phyloP scores from a whole-genome alignment of 352 stramenopile genomes.

The Pythium guiyangense region DNA sequence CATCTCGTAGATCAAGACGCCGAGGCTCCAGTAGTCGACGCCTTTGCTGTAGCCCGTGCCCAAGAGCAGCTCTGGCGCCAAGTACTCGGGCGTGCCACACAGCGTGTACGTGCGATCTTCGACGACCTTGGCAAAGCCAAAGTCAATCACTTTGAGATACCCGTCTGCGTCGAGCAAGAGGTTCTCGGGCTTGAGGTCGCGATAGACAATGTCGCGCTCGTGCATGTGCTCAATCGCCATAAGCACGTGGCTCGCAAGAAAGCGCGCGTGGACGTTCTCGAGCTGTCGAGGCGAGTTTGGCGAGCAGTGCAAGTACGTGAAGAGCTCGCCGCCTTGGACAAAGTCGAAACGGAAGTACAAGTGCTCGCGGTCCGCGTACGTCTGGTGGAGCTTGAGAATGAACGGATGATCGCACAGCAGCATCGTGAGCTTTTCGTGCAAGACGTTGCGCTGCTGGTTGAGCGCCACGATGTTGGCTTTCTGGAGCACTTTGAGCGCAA shows the following conservation, averaged over 20 bases:
- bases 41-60: slow-evolving; percentile 88
- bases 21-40: slow-evolving; percentile 91
- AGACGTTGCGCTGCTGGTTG: slow-evolving; percentile 89
- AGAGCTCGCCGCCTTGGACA: slow-evolving; percentile 91
- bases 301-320: slow-evolving; percentile 88
- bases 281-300: slow-evolving; percentile 45
- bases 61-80: slow-evolving; percentile 92
- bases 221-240: slow-evolving; percentile 88
- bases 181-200: slow-evolving; percentile 93
- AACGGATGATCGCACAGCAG: slow-evolving; percentile 86
- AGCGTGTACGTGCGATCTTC: slow-evolving; percentile 89
- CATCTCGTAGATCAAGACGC: slow-evolving; percentile 92
- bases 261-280: slow-evolving; percentile 55
- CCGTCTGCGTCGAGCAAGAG: slow-evolving; percentile 87
- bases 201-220: slow-evolving; percentile 90
- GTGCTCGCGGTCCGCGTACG: slow-evolving; percentile 89
- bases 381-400: slow-evolving; percentile 83
- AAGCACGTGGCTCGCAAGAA: slow-evolving; percentile 63
- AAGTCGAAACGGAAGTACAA: slow-evolving; percentile 92
- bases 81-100: slow-evolving; percentile 92
- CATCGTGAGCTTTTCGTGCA: slow-evolving; percentile 90
- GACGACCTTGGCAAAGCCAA: slow-evolving; percentile 93
- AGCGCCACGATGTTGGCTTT: slow-evolving; percentile 89
- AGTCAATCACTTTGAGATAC: slow-evolving; percentile 92
- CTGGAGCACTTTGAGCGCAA: slow-evolving; percentile 91